These are phyloP conservation scores for Ambrosiella cleistominuta DNA, from an alignment of 2,329 filamentous ascomycete genomes.

Conservation along the genomic window DNA sequence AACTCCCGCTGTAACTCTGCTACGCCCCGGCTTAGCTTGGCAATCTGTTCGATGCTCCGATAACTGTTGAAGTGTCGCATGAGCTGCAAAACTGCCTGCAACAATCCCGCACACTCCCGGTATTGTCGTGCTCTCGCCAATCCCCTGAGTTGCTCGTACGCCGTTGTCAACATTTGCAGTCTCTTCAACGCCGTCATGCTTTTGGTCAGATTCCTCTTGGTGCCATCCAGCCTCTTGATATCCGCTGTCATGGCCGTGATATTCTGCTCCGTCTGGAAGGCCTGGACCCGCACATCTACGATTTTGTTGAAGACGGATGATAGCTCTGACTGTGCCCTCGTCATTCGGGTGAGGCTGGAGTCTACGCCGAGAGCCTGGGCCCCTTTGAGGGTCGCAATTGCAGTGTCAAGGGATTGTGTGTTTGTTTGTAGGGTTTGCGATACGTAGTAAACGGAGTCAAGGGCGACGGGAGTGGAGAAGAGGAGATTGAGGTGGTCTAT, in stretches of 20 bases:
- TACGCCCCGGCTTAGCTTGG: conserved; percentile 77
- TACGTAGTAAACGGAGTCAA: conserved; percentile 58
- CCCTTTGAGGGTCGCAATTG: conserved; percentile 57
- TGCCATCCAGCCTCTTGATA: conserved; percentile 91
- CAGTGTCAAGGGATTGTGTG: conserved; percentile 64
- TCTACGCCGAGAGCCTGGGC: conserved; percentile 71
- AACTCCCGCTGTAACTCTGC: conserved; percentile 84
- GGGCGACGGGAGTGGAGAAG: conserved; percentile 75
- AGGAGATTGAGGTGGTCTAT: conserved; percentile 84
- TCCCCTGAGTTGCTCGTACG: conserved; percentile 86
- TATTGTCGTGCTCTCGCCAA: conserved; percentile 79
- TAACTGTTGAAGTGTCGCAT: conserved; percentile 99
- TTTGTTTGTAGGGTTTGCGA: conserved; percentile 56
- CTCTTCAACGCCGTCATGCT: conserved; percentile 97
- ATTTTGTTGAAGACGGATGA: conserved; percentile 85
- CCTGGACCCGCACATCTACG: conserved; percentile 75
- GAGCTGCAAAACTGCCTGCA: conserved; percentile 90
- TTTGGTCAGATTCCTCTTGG: conserved; percentile 86
- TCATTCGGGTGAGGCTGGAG: conserved; percentile 79
- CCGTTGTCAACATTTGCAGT: conserved; percentile 94
- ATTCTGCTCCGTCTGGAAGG: conserved; percentile 79
- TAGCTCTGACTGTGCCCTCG: conserved; percentile 77
- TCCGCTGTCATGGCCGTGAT: conserved; percentile 99
- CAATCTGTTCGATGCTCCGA: conserved; percentile 93
- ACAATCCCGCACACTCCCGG: conserved; percentile 77